Evolutionary conservation across 208 protist genomes (phyloP).

Genomic region (Phytomonas francai): DNA sequence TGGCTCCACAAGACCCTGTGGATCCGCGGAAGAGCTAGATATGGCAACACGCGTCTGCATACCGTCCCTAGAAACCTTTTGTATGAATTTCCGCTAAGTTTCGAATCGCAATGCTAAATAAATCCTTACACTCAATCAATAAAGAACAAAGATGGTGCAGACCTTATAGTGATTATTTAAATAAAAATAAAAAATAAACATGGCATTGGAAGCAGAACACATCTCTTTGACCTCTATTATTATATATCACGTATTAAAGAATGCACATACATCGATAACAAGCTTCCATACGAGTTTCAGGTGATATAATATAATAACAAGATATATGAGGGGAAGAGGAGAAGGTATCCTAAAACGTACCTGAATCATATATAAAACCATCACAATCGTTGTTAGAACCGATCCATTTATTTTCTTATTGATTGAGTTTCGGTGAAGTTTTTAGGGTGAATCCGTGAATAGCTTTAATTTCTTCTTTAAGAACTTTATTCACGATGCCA

Average conservation of each 20-base stretch:
- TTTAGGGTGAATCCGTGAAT: constrained; percentile 86
- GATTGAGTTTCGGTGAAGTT: constrained; percentile 9
- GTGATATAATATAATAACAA: background rate
- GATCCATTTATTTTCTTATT: background rate
- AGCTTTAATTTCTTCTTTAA: constrained; percentile 74
- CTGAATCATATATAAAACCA: background rate
- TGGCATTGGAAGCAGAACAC: background rate
- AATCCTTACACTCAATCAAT: background rate
- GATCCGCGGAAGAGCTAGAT: background rate
- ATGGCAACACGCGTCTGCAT: background rate
- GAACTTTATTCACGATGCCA: constrained; percentile 66
- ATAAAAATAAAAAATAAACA: background rate
- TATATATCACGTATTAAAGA: background rate
- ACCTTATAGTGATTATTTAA: background rate
- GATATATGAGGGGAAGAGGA: background rate
- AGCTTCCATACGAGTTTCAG: background rate
- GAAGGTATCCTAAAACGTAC: background rate
- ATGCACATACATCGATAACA: background rate
- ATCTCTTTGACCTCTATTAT: background rate
- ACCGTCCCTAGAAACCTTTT: background rate
- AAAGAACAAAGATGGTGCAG: background rate
- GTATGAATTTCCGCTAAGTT: background rate
- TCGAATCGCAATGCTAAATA: background rate
- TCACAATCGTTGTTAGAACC: background rate
- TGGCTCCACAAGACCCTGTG: background rate